Evolutionary conservation across 2,329 filamentous ascomycete genomes (phyloP).

Genomic region (Epichloe typhina): DNA sequence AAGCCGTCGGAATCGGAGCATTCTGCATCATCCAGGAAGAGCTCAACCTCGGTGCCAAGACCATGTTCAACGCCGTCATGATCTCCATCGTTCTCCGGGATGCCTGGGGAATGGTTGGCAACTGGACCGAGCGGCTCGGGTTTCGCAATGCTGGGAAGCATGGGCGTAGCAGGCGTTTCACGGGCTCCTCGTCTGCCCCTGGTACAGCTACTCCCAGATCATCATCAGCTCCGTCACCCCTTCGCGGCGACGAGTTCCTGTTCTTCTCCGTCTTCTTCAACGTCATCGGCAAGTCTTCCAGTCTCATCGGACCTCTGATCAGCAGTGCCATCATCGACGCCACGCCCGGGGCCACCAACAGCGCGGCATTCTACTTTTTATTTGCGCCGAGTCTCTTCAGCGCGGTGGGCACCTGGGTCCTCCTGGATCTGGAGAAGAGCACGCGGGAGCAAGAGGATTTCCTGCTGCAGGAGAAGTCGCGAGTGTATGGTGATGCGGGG

Average conservation of each 20-base stretch:
- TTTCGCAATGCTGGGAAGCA: constrained; percentile 33
- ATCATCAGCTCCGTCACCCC: constrained; percentile 60
- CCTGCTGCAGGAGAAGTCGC: constrained; percentile 24
- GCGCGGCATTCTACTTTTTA: constrained; percentile 53
- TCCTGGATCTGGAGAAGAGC: constrained; percentile 49
- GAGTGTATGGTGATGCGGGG: not conserved
- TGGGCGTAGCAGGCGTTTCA: constrained; percentile 42
- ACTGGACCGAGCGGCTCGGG: constrained; percentile 30
- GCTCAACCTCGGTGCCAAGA: constrained; percentile 48
- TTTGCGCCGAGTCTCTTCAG: constrained; percentile 44
- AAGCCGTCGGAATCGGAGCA: constrained; percentile 46
- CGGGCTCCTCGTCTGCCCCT: constrained; percentile 53
- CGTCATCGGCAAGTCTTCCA: constrained; percentile 55
- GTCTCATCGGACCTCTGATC: constrained; percentile 57
- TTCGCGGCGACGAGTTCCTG: constrained; percentile 51
- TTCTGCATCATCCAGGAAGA: constrained; percentile 50
- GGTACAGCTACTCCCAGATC: constrained; percentile 59
- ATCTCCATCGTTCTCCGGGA: constrained; percentile 47
- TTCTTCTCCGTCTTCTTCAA: constrained; percentile 54
- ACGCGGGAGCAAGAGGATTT: constrained; percentile 44
- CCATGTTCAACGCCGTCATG: constrained; percentile 55
- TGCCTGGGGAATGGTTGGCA: constrained; percentile 32
- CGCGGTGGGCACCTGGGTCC: constrained; percentile 37
- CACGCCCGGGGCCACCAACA: constrained; percentile 37
- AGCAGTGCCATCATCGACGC: constrained; percentile 56